A percentile compares a stretch with the other conserved stretches of the same genome.
These are phyloP conservation scores for Calonectria pauciramosa DNA, from an alignment of 2,329 filamentous ascomycete species.

Conservation along the genomic window DNA sequence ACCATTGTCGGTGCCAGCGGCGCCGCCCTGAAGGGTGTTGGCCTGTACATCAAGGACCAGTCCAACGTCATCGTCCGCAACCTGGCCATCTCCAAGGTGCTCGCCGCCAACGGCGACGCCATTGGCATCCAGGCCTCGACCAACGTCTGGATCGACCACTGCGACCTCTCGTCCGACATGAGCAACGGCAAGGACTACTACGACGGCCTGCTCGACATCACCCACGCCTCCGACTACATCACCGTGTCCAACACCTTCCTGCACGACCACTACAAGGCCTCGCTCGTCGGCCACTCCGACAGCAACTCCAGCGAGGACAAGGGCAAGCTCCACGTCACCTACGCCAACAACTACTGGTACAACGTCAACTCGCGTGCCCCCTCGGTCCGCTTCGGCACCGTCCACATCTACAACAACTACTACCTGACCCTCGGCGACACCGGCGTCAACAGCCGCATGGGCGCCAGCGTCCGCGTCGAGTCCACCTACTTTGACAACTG, in stretches of 20 bases:
- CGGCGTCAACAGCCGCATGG: conserved; percentile 69
- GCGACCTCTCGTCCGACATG: conserved; percentile 72
- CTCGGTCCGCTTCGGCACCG: conserved; percentile 76
- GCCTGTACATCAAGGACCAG: conserved; percentile 65
- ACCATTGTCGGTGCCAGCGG: conserved; percentile 58
- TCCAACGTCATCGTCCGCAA: conserved; percentile 75
- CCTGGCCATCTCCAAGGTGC: conserved; percentile 69
- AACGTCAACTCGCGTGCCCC: conserved; percentile 76
- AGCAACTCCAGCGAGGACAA: conserved; percentile 69
- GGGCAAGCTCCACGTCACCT: conserved; percentile 74
- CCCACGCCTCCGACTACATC: conserved; percentile 73
- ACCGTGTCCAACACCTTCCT: conserved; percentile 57
- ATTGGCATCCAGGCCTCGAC: conserved; percentile 69
- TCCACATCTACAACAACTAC: conserved; percentile 70
- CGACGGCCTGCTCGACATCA: conserved; percentile 75
- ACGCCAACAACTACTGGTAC: conserved; percentile 75
- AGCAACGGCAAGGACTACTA: conserved; percentile 78
- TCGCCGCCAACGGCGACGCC: conserved; percentile 69
- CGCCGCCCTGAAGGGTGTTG: conserved; percentile 59
- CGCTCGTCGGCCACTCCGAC: conserved; percentile 72
- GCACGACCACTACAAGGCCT: conserved; percentile 67
- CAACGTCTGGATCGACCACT: conserved; percentile 78
- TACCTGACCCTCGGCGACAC: conserved; percentile 57
- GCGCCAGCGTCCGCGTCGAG: conserved; percentile 71
- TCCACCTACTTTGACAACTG: conserved; percentile 64